phyloP scores from a whole-genome alignment of 192 early-diverging fungal species.

The Backusella parvicylindrica region DNA sequence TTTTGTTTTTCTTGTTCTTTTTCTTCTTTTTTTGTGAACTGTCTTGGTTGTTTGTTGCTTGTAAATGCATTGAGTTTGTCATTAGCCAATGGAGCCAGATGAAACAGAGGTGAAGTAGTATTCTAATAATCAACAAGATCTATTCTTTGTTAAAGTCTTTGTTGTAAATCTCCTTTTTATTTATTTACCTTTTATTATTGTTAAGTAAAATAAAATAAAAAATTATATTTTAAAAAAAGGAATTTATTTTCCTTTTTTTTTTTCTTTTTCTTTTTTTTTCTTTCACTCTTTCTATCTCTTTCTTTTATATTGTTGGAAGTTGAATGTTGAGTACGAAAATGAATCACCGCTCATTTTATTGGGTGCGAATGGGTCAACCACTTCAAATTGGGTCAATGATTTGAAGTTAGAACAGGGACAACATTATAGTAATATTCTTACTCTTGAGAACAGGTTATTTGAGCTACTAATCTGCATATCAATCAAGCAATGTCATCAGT shows the following conservation, averaged over 20 bases:
- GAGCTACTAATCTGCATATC: no score
- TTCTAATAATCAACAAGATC: constrained; percentile 4
- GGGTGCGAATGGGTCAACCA: no score
- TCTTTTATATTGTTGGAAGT: not conserved
- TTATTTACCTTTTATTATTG: not conserved
- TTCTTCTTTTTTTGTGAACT: constrained; percentile 1
- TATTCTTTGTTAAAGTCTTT: not conserved
- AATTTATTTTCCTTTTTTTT: not conserved
- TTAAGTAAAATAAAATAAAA: not conserved
- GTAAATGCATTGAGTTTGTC: constrained; percentile 9
- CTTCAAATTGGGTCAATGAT: no score
- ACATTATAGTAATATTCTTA: no score
- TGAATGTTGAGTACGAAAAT: no score
- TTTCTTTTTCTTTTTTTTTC: not conserved
- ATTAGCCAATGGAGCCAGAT: constrained; percentile 16
- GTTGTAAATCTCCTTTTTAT: not conserved
- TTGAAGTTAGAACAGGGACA: no score
- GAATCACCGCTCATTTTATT: no score
- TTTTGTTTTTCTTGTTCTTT: not conserved
- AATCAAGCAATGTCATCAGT: no score
- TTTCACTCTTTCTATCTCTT: not conserved
- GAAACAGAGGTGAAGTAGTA: constrained; percentile 8
- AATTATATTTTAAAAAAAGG: not conserved
- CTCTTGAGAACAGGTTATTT: no score
- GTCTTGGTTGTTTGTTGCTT: not conserved